Conservation (phyloP, 768 basidiomycete species). For the Clitopilus hobsonii region DNA sequence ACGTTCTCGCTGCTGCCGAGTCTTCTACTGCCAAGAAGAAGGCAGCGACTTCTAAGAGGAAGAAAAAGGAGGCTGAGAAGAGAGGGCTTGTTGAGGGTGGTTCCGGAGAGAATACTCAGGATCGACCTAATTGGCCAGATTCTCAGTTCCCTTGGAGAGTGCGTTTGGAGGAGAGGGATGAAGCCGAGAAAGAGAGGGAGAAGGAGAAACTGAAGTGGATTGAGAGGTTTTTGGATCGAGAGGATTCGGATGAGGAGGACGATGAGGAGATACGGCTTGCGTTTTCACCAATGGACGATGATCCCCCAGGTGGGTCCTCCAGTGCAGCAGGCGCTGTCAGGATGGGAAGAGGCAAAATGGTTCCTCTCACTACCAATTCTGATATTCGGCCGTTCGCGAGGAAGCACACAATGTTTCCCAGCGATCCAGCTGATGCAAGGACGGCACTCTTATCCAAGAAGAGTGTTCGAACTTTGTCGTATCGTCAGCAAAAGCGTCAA, state of each 20-base stretch:
- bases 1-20: slow-evolving; percentile 22
- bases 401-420: slow-evolving; percentile 39
- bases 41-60: slow-evolving; percentile 37
- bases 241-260: slow-evolving; percentile 55
- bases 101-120: slow-evolving; percentile 26
- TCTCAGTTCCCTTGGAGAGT: slow-evolving; percentile 74
- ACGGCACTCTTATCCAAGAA: slow-evolving; percentile 70
- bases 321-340: slow-evolving; percentile 17
- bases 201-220: slow-evolving; percentile 63
- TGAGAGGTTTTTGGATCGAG: slow-evolving; percentile 67
- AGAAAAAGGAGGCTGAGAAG: slow-evolving; percentile 38
- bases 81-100: slow-evolving; percentile 14
- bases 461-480: slow-evolving; percentile 57
- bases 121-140: slow-evolving; percentile 76
- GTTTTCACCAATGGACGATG: slow-evolving; percentile 12
- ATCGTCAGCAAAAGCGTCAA: slow-evolving; percentile 41
- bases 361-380: slow-evolving; percentile 44
- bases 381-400: slow-evolving; percentile 15
- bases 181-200: slow-evolving; percentile 47
- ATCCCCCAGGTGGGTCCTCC: background rate
- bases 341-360: slow-evolving; percentile 57
- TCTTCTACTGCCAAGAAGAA: slow-evolving; percentile 35
- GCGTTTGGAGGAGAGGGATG: slow-evolving; percentile 49
- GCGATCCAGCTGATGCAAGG: slow-evolving; percentile 74
- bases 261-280: slow-evolving; percentile 22